Evolutionary conservation across 1,284 basidiomycete genomes (phyloP).

Genomic region (Ustilago trichophora): DNA sequence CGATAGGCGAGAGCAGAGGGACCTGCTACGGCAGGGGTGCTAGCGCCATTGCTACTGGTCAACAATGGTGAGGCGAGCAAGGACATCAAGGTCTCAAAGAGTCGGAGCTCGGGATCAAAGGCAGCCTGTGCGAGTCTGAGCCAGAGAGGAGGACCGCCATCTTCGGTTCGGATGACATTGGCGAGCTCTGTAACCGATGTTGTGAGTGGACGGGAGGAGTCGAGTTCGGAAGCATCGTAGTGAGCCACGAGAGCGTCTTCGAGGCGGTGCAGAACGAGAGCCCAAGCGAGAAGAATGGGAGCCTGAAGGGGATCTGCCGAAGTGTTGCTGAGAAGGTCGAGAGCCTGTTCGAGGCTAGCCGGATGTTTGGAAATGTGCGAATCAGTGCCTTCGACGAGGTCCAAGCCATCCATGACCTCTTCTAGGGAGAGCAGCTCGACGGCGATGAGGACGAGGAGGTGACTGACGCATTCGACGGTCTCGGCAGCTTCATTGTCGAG

Average conservation of each 20-base stretch:
- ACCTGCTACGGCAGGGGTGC: conserved; percentile 72
- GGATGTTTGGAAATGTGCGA: conserved; percentile 30
- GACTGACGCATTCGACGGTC: conserved; percentile 75
- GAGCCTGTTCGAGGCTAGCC: conserved; percentile 59
- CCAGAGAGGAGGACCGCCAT: conserved; percentile 63
- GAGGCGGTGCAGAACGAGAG: conserved; percentile 73
- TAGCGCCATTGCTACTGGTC: conserved; percentile 45
- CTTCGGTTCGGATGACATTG: conserved; percentile 42
- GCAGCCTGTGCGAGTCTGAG: conserved; percentile 66
- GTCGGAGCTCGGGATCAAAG: conserved; percentile 58
- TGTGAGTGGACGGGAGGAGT: conserved; percentile 40
- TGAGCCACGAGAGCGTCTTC: conserved; percentile 54
- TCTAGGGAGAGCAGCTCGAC: conserved; percentile 84
- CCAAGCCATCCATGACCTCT: conserved; percentile 71
- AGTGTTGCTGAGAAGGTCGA: conserved; percentile 72
- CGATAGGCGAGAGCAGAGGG: conserved; percentile 83
- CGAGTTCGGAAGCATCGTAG: conserved; percentile 41
- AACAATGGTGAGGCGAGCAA: conserved; percentile 63
- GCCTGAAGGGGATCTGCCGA: conserved; percentile 73
- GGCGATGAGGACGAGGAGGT: conserved; percentile 79
- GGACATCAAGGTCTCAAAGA: conserved; percentile 60
- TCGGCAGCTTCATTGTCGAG: conserved; percentile 77
- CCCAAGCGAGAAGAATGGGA: conserved; percentile 79
- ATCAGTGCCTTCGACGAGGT: conserved; percentile 12
- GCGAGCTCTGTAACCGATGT: conserved; percentile 13